Evolutionary conservation across 1,139 yeast genomes (phyloP).

Genomic region (Suzukiozyma palmioleophila): DNA sequence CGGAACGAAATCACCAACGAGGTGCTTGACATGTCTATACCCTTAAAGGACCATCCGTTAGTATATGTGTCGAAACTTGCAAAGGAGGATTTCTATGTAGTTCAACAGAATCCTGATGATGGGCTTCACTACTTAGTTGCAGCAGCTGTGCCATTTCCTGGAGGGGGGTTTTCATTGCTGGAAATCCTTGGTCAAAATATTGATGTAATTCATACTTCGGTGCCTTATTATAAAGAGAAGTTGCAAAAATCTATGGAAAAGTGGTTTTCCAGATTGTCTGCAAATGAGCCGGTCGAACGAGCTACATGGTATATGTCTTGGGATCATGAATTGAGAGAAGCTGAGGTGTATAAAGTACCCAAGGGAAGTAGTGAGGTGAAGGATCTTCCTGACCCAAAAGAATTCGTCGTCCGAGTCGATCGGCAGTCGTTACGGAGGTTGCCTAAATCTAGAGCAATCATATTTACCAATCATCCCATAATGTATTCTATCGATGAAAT

Average conservation of each 20-base stretch:
- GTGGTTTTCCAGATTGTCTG: conserved; percentile 61
- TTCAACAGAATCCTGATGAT: conserved; percentile 48
- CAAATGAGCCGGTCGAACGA: conserved; percentile 61
- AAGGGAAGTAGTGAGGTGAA: conserved; percentile 25
- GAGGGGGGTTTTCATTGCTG: conserved; percentile 64
- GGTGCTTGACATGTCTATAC: conserved; percentile 52
- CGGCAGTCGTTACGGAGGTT: conserved; percentile 49
- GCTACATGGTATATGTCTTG: conserved; percentile 75
- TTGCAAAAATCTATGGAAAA: conserved; percentile 69
- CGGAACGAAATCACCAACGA: conserved; percentile 62
- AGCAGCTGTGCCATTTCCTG: conserved; percentile 77
- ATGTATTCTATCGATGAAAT: conserved; percentile 68
- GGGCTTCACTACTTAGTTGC: conserved; percentile 63
- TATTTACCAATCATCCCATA: conserved; percentile 65
- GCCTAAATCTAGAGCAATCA: conserved; percentile 44
- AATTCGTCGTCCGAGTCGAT: conserved; percentile 58
- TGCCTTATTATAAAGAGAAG: conserved; percentile 67
- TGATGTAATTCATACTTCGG: conserved; percentile 64
- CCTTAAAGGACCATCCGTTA: conserved; percentile 61
- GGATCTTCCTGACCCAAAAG: conserved; percentile 32
- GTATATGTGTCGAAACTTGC: conserved; percentile 63
- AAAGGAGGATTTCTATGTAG: conserved; percentile 69
- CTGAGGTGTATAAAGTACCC: conserved; percentile 50
- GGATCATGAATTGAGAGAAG: conserved; percentile 59
- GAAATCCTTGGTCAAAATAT: conserved; percentile 56